phyloP scores from a whole-genome alignment of 1,139 yeast species.

The Debaryomyces psychrophilus region DNA sequence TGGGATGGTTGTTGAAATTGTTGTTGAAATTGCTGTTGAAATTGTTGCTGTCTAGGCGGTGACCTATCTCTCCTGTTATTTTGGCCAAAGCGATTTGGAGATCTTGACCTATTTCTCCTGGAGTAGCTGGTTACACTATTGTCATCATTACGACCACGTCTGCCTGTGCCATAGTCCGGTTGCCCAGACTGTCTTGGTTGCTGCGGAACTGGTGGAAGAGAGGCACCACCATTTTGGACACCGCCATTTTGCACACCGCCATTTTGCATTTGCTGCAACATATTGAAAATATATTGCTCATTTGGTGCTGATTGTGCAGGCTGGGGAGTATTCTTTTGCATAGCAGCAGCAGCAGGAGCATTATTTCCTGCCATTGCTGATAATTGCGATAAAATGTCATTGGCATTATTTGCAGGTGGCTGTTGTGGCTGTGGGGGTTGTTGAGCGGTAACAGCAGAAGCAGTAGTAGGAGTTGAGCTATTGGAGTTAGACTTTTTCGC shows the following conservation, averaged over 20 bases:
- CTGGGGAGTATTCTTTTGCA: constrained; percentile 11
- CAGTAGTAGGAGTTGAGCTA: constrained; percentile 26
- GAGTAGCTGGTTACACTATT: constrained; percentile 35
- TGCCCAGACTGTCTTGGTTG: constrained; percentile 23
- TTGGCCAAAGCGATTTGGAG: constrained; percentile 46
- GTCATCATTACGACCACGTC: constrained; percentile 39
- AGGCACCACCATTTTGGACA: constrained; percentile 18
- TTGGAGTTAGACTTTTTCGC: constrained; percentile 39
- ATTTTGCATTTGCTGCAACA: constrained; percentile 50
- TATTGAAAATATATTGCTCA: constrained; percentile 40
- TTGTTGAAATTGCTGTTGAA: constrained; percentile 15
- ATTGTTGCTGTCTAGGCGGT: constrained; percentile 30
- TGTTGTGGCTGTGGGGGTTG: constrained; percentile 18
- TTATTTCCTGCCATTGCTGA: constrained; percentile 39
- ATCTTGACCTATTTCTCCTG: constrained; percentile 60
- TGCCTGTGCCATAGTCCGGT: constrained; percentile 27
- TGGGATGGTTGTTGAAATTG: constrained; percentile 11
- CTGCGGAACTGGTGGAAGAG: constrained; percentile 15
- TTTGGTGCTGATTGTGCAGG: constrained; percentile 24
- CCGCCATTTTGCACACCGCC: no score
- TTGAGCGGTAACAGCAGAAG: constrained; percentile 24
- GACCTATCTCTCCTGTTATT: constrained; percentile 35
- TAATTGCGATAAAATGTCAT: constrained; percentile 47
- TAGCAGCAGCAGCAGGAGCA: constrained; percentile 13
- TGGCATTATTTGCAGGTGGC: constrained; percentile 29